These are phyloP conservation scores for Hyphodiscus hymeniophilus DNA, from an alignment of 495 filamentous ascomycete genomes.

Conservation along the genomic window DNA sequence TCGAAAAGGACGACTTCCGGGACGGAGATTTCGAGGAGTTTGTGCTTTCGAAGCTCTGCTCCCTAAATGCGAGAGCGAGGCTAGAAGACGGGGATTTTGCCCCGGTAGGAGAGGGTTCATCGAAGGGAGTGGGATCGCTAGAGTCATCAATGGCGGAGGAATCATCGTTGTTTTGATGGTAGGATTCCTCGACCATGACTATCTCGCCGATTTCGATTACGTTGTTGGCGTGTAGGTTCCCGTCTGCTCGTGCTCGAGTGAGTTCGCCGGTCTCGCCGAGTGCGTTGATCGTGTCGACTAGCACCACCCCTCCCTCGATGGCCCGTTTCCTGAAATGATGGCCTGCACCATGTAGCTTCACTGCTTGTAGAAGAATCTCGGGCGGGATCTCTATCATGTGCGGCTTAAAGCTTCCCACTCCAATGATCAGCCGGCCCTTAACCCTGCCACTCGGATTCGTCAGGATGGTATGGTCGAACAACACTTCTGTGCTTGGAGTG, in stretches of 20 bases:
- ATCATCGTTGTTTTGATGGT: slow-evolving; percentile 6
- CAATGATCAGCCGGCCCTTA: slow-evolving; percentile 70
- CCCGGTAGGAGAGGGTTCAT: background rate
- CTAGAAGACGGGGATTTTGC: background rate
- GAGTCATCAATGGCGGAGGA: slow-evolving; percentile 3
- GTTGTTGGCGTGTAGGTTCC: slow-evolving; percentile 55
- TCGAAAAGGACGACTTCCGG: slow-evolving; percentile 11
- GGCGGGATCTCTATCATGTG: slow-evolving; percentile 81
- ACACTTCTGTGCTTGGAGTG: slow-evolving; percentile 36
- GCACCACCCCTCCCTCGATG: slow-evolving; percentile 60
- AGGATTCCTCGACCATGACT: slow-evolving; percentile 57
- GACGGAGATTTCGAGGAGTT: slow-evolving; percentile 7
- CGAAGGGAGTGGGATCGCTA: background rate
- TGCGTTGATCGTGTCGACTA: slow-evolving; percentile 79
- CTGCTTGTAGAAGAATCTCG: slow-evolving; percentile 63
- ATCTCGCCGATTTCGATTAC: slow-evolving; percentile 84
- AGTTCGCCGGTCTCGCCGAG: slow-evolving; percentile 85
- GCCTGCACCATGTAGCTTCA: slow-evolving; percentile 38
- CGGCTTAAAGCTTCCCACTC: slow-evolving; percentile 75
- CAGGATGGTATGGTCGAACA: slow-evolving; percentile 46
- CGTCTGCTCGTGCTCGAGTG: slow-evolving; percentile 46
- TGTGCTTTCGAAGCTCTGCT: slow-evolving; percentile 6
- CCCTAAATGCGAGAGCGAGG: slow-evolving; percentile 12
- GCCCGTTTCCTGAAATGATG: slow-evolving; percentile 66
- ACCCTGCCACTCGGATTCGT: slow-evolving; percentile 60